A percentile compares a stretch with the other conserved stretches of the same genome.
These are phyloP conservation scores for Brassica cretica DNA, from an alignment of 345 rosid species.

Conservation along the genomic window DNA sequence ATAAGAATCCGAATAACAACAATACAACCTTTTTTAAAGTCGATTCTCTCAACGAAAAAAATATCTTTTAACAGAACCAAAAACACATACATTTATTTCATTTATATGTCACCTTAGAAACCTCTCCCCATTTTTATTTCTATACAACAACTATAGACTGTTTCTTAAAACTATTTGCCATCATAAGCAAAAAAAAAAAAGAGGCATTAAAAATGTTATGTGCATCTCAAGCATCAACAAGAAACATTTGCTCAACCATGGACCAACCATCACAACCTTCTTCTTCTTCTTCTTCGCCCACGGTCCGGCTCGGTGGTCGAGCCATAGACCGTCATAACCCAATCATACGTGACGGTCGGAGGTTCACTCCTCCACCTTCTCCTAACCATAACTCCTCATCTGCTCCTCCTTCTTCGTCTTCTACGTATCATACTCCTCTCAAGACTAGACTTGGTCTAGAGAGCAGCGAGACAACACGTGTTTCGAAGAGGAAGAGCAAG, in stretches of 20 bases:
- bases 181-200: neutral
- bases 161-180: neutral
- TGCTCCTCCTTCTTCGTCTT: conserved; percentile 40
- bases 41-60: conserved; percentile 15
- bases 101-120: conserved; percentile 20
- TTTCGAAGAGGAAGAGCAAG: conserved; percentile 44
- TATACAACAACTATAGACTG: neutral
- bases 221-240: conserved; percentile 76
- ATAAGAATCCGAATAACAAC: conserved; percentile 35
- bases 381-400: conserved; percentile 38
- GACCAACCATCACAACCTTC: conserved; percentile 49
- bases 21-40: conserved; percentile 23
- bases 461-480: conserved; percentile 21
- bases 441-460: conserved; percentile 48
- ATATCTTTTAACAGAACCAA: neutral
- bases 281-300: conserved; percentile 40
- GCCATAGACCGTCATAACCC: conserved; percentile 90
- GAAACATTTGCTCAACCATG: conserved; percentile 58
- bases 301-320: conserved; percentile 44
- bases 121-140: neutral
- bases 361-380: conserved; percentile 51
- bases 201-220: conserved; percentile 15
- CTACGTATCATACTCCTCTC: conserved; percentile 46
- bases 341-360: conserved; percentile 67
- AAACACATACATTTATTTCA: neutral